Conservation (phyloP, 2,329 filamentous ascomycete genomes). For the Setomelanomma holmii region DNA sequence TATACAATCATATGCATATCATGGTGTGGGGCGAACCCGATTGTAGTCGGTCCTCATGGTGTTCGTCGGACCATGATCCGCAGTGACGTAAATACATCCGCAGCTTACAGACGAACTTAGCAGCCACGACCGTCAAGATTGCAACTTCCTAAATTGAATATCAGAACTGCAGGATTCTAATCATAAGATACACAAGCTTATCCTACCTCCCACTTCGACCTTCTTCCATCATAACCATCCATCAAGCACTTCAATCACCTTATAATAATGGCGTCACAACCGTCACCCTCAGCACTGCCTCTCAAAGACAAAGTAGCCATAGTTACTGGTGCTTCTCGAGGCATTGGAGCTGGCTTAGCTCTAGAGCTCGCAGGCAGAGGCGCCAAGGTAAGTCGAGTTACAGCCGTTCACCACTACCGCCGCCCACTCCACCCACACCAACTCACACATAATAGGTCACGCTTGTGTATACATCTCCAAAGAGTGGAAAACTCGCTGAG, state of each 20-base stretch:
- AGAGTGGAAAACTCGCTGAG: conserved; percentile 44
- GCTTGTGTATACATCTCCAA: conserved; percentile 53
- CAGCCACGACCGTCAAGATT: background rate
- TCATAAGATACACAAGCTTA: too few relatives aligned
- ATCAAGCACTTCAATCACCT: too few relatives aligned
- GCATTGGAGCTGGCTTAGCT: conserved; percentile 59
- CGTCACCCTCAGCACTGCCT: conserved; percentile 16
- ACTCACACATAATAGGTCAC: conserved; percentile 40
- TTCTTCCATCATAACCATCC: background rate
- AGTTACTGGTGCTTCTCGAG: conserved; percentile 59
- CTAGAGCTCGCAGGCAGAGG: conserved; percentile 57
- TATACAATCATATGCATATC: too few relatives aligned
- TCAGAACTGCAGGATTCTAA: too few relatives aligned
- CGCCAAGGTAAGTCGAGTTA: conserved; percentile 44
- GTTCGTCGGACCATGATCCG: conserved; percentile 5
- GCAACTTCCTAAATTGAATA: too few relatives aligned
- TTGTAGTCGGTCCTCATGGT: conserved; percentile 8
- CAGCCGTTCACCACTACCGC: conserved; percentile 12
- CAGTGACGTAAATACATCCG: conserved; percentile 6
- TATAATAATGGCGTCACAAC: conserved; percentile 19
- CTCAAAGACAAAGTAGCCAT: conserved; percentile 52
- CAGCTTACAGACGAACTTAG: background rate
- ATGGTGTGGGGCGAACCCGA: conserved; percentile 1
- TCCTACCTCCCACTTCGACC: background rate
- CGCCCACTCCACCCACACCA: too few relatives aligned